Evolutionary conservation across 192 early-diverging fungal genomes (phyloP).

Genomic region (Dissophora ornata): DNA sequence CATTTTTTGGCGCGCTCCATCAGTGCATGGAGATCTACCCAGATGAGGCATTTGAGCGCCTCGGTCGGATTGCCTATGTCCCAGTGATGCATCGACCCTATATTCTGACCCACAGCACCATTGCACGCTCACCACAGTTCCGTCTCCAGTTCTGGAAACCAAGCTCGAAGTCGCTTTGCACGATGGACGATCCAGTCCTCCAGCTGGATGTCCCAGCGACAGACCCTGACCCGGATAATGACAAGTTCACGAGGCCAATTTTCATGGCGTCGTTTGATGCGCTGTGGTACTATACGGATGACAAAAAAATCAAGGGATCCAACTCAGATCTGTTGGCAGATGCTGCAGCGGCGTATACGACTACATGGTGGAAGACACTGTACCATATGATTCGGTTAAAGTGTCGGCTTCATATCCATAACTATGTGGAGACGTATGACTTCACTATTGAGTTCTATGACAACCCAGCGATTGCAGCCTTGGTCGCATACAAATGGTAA

Average conservation of each 20-base stretch:
- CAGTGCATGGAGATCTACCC: conserved; percentile 3
- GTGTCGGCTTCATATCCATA: no score
- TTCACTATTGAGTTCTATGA: no score
- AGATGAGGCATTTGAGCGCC: background rate
- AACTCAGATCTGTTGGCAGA: background rate
- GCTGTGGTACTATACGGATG: background rate
- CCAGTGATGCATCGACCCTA: background rate
- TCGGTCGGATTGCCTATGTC: conserved; percentile 3
- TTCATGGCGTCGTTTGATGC: conserved; percentile 19
- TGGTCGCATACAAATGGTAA: no score
- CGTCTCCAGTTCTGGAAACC: conserved; percentile 7
- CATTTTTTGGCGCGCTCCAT: background rate
- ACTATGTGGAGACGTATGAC: no score
- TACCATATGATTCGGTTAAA: no score
- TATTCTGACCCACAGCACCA: conserved; percentile 1
- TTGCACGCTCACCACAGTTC: background rate
- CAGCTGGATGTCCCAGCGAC: background rate
- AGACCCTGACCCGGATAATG: background rate
- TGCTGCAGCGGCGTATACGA: background rate
- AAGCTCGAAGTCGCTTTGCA: background rate
- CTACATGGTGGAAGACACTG: conserved; percentile 1
- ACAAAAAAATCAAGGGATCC: background rate
- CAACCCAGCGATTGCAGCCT: no score
- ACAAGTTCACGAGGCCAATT: background rate
- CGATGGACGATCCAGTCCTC: background rate